phyloP scores from a whole-genome alignment of 2,329 filamentous ascomycete genomes.

The Huntiella decipiens region DNA sequence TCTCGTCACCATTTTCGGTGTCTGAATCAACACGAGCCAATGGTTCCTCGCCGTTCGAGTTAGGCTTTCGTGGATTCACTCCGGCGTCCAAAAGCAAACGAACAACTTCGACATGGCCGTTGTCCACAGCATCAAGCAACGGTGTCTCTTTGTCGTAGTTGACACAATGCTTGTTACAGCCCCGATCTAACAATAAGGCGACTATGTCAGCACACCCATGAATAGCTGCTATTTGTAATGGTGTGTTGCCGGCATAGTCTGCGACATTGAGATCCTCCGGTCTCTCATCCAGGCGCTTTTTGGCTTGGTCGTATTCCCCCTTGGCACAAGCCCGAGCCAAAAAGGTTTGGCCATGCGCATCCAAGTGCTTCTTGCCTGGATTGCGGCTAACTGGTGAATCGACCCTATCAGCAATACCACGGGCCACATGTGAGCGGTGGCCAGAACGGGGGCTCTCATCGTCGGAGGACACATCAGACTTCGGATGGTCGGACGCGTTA shows the following conservation, averaged over 20 bases:
- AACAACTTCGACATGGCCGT: constrained; percentile 78
- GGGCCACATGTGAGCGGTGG: constrained; percentile 34
- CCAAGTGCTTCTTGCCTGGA: constrained; percentile 68
- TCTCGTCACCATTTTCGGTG: constrained; percentile 59
- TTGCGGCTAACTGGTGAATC: constrained; percentile 49
- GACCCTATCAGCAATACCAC: constrained; percentile 37
- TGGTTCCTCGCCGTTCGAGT: constrained; percentile 82
- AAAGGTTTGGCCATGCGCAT: constrained; percentile 79
- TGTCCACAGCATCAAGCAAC: constrained; percentile 88
- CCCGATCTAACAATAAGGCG: constrained; percentile 63
- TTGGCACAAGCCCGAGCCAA: constrained; percentile 79
- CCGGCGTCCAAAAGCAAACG: constrained; percentile 67
- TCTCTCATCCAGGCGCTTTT: constrained; percentile 53
- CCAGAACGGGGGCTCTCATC: constrained; percentile 41
- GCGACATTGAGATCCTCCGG: constrained; percentile 76
- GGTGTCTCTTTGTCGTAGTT: constrained; percentile 80
- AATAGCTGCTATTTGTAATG: constrained; percentile 78
- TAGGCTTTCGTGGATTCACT: constrained; percentile 78
- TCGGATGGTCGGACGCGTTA: constrained; percentile 38
- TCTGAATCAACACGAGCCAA: constrained; percentile 64
- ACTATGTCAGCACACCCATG: constrained; percentile 78
- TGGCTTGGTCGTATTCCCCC: constrained; percentile 64
- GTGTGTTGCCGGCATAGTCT: constrained; percentile 92
- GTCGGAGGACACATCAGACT: constrained; percentile 47
- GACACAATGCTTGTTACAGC: constrained; percentile 64